Conservation (phyloP, 2,329 filamentous ascomycete genomes). For the Arthrobotrys conoides region DNA sequence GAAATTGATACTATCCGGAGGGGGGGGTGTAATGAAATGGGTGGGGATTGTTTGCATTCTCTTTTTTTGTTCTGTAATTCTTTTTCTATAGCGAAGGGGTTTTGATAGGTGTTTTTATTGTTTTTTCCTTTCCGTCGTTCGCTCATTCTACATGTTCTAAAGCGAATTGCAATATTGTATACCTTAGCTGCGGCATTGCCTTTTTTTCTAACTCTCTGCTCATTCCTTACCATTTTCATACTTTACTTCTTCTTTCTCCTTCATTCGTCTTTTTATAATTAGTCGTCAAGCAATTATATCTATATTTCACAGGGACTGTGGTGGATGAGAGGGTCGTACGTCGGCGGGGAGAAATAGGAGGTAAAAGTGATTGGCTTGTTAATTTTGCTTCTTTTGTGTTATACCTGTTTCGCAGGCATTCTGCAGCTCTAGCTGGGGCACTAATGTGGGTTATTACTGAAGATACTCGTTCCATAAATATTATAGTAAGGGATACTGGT, state of each 20-base stretch:
- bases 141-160: background rate
- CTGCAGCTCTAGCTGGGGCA: too few species aligned
- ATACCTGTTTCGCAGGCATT: too few species aligned
- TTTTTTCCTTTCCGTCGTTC: background rate
- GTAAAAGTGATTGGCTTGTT: too few species aligned
- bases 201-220: constrained; percentile 8
- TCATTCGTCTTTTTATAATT: background rate
- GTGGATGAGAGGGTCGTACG: background rate
- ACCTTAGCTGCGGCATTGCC: background rate
- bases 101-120: background rate
- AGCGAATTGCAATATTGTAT: constrained; percentile 18
- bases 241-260: background rate
- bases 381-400: too few species aligned
- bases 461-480: too few species aligned
- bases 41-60: constrained; percentile 15
- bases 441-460: too few species aligned
- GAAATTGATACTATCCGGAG: too few species aligned
- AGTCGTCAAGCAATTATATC: background rate
- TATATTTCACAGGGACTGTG: background rate
- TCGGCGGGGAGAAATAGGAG: too few species aligned
- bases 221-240: background rate
- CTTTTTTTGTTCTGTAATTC: background rate
- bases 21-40: constrained; percentile 1
- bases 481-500: background rate
- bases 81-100: constrained; percentile 11